Evolutionary conservation across 768 basidiomycete species (phyloP).

Genomic region (Leccinellum rugosiceps): DNA sequence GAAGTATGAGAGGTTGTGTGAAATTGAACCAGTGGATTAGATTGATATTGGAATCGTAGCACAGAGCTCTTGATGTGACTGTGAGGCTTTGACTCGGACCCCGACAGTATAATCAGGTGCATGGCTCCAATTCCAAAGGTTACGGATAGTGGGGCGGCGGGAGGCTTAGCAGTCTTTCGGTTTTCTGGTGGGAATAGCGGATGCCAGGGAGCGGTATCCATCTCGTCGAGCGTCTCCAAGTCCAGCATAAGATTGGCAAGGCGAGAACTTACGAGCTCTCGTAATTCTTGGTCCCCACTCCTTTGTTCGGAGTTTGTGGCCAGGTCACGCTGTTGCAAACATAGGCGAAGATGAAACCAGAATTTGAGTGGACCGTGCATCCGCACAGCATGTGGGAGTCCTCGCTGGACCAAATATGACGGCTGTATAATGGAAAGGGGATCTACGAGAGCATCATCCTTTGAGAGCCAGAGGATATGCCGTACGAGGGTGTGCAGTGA

Average conservation of each 20-base stretch:
- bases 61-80: conserved; percentile 23
- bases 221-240: conserved; percentile 38
- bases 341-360: conserved; percentile 66
- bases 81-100: conserved; percentile 17
- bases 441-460: conserved; percentile 54
- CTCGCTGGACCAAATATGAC: conserved; percentile 77
- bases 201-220: conserved; percentile 19
- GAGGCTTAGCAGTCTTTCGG: conserved; percentile 2
- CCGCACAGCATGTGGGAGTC: conserved; percentile 64
- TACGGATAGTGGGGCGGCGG: conserved; percentile 9
- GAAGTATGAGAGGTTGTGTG: conserved; percentile 16
- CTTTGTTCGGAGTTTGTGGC: conserved; percentile 3
- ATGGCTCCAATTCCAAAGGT: conserved; percentile 16
- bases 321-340: conserved; percentile 47
- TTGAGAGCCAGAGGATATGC: conserved; percentile 50
- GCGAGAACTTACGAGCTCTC: conserved; percentile 37
- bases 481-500: conserved; percentile 41
- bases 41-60: conserved; percentile 25
- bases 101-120: conserved; percentile 20
- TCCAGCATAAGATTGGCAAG: conserved; percentile 39
- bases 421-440: conserved; percentile 82
- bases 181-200: conserved; percentile 18
- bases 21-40: conserved; percentile 5
- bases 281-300: conserved; percentile 31
- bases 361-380: conserved; percentile 71